phyloP scores from a whole-genome alignment of 345 rosid species.

The Populus davidiana region DNA sequence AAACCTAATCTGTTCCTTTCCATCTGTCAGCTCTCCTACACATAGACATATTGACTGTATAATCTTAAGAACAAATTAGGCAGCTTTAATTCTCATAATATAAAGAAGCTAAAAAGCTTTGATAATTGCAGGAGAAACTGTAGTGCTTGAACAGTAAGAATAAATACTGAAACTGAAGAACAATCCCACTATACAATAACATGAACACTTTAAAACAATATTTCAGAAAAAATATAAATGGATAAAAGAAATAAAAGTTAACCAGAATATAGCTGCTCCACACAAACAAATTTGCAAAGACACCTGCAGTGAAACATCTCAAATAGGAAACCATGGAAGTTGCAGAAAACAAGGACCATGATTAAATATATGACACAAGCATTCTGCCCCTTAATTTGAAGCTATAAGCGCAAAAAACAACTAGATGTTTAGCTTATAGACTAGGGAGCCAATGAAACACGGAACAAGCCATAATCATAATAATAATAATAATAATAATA shows the following conservation, averaged over 20 bases:
- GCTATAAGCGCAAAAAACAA: neutral
- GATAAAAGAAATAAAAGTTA: neutral
- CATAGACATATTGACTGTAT: slow-evolving; percentile 18
- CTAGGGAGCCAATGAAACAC: neutral
- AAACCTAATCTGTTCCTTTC: slow-evolving; percentile 43
- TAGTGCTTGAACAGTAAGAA: neutral
- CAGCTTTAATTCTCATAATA: neutral
- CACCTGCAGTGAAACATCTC: neutral
- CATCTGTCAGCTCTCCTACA: slow-evolving; percentile 47
- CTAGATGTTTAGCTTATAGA: neutral
- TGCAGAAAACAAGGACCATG: neutral
- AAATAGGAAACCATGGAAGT: neutral
- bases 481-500: too few relatives aligned
- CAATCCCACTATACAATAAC: neutral
- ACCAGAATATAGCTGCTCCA: neutral
- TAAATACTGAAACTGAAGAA: neutral
- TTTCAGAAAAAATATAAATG: neutral
- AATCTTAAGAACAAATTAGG: neutral
- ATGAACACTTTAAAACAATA: neutral
- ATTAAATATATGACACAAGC: neutral
- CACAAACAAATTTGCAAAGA: neutral
- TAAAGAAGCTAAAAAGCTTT: neutral
- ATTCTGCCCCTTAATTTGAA: neutral
- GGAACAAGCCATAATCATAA: too few relatives aligned
- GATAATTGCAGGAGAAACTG: neutral